Conservation (phyloP, 2,329 filamentous ascomycete species). For the Trichoderma polysporum region DNA sequence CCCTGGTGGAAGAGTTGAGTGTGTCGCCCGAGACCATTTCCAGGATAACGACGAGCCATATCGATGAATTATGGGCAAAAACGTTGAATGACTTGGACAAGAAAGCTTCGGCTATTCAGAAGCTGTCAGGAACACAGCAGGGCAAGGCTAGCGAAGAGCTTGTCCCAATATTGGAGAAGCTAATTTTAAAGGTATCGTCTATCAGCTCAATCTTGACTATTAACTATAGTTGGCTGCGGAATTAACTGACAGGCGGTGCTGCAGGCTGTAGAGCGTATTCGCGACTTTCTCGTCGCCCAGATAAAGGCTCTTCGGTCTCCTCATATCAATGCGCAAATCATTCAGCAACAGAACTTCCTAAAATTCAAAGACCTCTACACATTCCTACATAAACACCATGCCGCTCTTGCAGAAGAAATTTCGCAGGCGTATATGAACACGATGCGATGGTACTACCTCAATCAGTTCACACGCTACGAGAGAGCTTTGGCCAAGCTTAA, state of each 20-base stretch:
- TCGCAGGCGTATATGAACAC: constrained; percentile 94
- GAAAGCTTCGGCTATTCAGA: constrained; percentile 69
- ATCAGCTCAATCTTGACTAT: neutral
- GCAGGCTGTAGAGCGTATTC: constrained; percentile 85
- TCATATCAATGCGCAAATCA: constrained; percentile 94
- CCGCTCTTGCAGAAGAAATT: constrained; percentile 84
- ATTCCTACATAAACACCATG: constrained; percentile 80
- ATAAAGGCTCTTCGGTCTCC: constrained; percentile 93
- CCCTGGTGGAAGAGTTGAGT: constrained; percentile 88
- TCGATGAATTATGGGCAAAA: constrained; percentile 87
- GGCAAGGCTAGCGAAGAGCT: constrained; percentile 81
- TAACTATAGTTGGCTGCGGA: constrained; percentile 12
- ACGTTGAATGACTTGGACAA: constrained; percentile 81
- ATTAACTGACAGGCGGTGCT: neutral
- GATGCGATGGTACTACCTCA: constrained; percentile 97
- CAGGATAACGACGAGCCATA: constrained; percentile 81
- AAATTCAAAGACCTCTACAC: constrained; percentile 84
- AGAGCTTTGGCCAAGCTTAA: constrained; percentile 81
- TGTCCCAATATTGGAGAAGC: constrained; percentile 77
- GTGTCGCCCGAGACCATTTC: constrained; percentile 80
- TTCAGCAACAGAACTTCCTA: constrained; percentile 89
- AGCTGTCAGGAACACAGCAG: constrained; percentile 60
- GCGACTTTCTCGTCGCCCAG: constrained; percentile 90
- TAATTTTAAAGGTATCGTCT: constrained; percentile 70
- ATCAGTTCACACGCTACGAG: constrained; percentile 86